Evolutionary conservation across 306 rosid species (phyloP).

Genomic region (Nissolia schottii): DNA sequence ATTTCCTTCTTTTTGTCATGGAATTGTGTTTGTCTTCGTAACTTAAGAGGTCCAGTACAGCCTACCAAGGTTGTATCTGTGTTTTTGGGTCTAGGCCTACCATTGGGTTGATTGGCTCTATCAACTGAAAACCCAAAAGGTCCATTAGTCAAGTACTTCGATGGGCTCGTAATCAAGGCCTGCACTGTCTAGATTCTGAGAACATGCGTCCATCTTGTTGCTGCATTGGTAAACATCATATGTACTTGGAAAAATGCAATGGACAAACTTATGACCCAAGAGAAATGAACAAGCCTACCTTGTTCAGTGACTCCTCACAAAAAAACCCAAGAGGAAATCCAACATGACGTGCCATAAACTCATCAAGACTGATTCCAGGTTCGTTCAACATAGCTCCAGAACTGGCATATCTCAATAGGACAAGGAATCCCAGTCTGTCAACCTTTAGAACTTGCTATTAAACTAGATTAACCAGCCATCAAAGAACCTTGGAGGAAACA

Average conservation of each 20-base stretch:
- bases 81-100: no score
- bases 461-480: neutral
- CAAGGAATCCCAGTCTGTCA: neutral
- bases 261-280: no score
- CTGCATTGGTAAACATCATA: neutral
- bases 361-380: neutral
- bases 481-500: constrained; percentile 4
- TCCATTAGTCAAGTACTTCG: neutral
- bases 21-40: neutral
- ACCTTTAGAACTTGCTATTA: neutral
- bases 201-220: neutral
- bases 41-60: neutral
- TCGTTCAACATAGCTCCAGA: neutral
- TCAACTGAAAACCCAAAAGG: neutral
- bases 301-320: neutral
- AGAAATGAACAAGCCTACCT: neutral
- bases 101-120: no score
- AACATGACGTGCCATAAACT: neutral
- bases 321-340: neutral
- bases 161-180: neutral
- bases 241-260: no score
- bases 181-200: neutral
- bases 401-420: neutral
- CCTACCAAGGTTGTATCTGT: neutral
- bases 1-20: no score